Conservation (phyloP, 2,329 filamentous ascomycete species). For the Microascus cirrosus region DNA sequence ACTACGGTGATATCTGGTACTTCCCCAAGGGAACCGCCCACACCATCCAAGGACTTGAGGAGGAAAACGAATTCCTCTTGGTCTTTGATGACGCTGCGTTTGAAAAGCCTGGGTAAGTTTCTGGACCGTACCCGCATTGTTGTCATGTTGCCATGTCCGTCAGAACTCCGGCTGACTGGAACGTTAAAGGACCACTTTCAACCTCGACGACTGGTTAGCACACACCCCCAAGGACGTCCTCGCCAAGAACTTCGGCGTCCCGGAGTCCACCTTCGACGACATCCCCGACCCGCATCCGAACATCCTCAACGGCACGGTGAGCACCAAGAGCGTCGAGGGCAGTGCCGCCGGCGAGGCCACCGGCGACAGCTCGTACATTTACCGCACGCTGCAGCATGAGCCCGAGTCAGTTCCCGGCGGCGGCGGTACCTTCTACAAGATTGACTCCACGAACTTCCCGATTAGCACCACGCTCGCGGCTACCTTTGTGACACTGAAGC, state of each 20-base stretch:
- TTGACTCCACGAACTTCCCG: constrained; percentile 58
- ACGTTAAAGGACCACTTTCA: constrained; percentile 53
- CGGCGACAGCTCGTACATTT: constrained; percentile 52
- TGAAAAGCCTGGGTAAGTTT: constrained; percentile 42
- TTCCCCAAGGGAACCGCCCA: constrained; percentile 56
- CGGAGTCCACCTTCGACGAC: constrained; percentile 45
- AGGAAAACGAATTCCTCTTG: constrained; percentile 57
- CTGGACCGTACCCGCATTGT: too few species aligned
- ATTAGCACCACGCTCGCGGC: constrained; percentile 55
- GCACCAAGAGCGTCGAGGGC: constrained; percentile 31
- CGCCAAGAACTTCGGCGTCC: constrained; percentile 58
- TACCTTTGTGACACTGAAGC: constrained; percentile 52
- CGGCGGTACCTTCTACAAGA: constrained; percentile 51
- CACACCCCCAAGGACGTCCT: constrained; percentile 53
- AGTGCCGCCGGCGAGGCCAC: constrained; percentile 21
- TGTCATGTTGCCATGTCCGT: too few species aligned
- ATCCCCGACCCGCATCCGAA: constrained; percentile 43
- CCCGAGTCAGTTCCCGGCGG: constrained; percentile 44
- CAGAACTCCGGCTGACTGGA: too few species aligned
- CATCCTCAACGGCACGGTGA: constrained; percentile 46
- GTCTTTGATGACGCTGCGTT: constrained; percentile 59
- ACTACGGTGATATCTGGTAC: constrained; percentile 57
- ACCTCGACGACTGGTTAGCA: constrained; percentile 58
- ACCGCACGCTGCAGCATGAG: constrained; percentile 43
- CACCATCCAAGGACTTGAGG: constrained; percentile 51